Conservation (phyloP, 2,329 filamentous ascomycete species). For the Fusarium gaditjirri region DNA sequence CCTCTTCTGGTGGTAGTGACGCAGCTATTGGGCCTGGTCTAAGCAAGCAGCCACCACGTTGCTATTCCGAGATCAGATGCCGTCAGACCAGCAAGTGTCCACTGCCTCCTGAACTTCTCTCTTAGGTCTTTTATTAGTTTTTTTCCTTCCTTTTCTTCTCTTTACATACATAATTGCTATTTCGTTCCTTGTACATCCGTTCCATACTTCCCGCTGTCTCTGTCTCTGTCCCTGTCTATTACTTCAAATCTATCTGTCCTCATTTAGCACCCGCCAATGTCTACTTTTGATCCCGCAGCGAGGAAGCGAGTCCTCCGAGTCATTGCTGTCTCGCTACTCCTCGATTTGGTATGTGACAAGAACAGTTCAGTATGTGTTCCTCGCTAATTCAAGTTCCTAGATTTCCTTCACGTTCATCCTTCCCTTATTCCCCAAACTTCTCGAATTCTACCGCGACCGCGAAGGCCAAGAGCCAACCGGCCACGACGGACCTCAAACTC, state of each 20-base stretch:
- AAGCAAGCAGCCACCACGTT: constrained; percentile 33
- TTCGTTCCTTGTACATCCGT: background rate
- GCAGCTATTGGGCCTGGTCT: constrained; percentile 19
- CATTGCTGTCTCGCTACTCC: constrained; percentile 86
- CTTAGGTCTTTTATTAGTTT: constrained; percentile 4
- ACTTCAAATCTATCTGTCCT: background rate
- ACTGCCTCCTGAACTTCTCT: constrained; percentile 34
- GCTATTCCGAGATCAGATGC: constrained; percentile 27
- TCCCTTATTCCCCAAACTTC: constrained; percentile 91
- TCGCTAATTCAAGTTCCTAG: constrained; percentile 57
- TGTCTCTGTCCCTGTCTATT: background rate
- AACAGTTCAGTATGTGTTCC: background rate
- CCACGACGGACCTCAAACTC: constrained; percentile 63
- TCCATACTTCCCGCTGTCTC: background rate
- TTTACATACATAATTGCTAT: background rate
- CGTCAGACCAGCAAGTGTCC: constrained; percentile 37
- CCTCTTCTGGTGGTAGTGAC: constrained; percentile 1
- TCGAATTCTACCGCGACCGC: constrained; percentile 93
- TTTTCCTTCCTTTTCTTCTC: background rate
- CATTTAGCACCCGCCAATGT: constrained; percentile 48
- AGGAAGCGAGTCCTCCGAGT: constrained; percentile 88
- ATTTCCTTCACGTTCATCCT: constrained; percentile 99
- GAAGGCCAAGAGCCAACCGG: constrained; percentile 67
- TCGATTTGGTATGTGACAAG: constrained; percentile 76
- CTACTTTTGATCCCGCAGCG: constrained; percentile 61